A percentile compares a stretch with the other conserved stretches of the same genome.
These are phyloP conservation scores for Oryza longistaminata DNA, from an alignment of 176 grass and related monocot species.

Conservation along the genomic window DNA sequence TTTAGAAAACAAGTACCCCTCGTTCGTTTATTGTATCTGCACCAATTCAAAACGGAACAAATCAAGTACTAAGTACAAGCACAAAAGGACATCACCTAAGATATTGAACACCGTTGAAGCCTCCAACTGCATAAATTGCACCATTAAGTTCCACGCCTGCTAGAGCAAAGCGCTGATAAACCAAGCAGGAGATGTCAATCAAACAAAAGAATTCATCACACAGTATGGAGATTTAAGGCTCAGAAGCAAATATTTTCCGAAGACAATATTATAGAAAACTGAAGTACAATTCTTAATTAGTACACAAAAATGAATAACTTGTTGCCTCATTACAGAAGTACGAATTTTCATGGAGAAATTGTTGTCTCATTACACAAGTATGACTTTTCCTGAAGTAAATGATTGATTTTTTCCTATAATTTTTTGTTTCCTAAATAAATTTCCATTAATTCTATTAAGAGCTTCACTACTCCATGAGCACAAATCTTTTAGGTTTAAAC, in stretches of 20 bases:
- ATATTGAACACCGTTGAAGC: conserved; percentile 66
- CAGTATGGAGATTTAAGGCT: background rate
- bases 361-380: background rate
- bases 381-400: background rate
- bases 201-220: conserved; percentile 20
- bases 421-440: background rate
- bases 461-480: background rate
- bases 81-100: conserved; percentile 48
- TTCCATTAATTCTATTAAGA: background rate
- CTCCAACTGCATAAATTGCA: conserved; percentile 75
- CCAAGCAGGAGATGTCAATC: conserved; percentile 15
- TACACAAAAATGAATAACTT: background rate
- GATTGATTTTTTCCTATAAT: background rate
- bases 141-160: conserved; percentile 63
- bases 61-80: conserved; percentile 19
- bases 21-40: background rate
- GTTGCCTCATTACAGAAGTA: background rate
- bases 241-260: background rate
- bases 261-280: background rate
- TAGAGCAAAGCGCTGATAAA: conserved; percentile 74
- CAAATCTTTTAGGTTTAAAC: background rate
- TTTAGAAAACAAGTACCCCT: background rate
- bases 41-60: conserved; percentile 22
- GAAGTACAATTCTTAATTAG: background rate
- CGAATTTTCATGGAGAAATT: background rate